Evolutionary conservation across 2,329 filamentous ascomycete species (phyloP).

Genomic region (Fusarium marasasianum): DNA sequence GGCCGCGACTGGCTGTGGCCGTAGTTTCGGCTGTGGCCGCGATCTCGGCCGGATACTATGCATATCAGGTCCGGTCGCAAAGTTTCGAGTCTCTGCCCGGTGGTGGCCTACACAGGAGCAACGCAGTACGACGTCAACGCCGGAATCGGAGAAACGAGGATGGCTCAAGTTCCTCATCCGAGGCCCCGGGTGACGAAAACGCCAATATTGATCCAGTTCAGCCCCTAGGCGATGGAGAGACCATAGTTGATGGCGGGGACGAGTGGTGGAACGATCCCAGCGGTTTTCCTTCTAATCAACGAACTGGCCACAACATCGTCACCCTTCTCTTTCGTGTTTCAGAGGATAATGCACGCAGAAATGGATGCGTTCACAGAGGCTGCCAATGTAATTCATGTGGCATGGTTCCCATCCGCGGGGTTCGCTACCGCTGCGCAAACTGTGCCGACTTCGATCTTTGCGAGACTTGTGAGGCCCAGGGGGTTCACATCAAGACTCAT

Average conservation of each 20-base stretch:
- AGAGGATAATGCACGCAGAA: conserved; percentile 87
- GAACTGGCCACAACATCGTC: conserved; percentile 80
- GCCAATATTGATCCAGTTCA: conserved; percentile 44
- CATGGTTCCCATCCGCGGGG: conserved; percentile 86
- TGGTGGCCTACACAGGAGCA: conserved; percentile 69
- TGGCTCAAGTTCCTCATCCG: conserved; percentile 55
- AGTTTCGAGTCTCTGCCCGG: conserved; percentile 39
- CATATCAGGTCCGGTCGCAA: conserved; percentile 56
- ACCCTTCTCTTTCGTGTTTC: conserved; percentile 90
- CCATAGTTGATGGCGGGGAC: conserved; percentile 54
- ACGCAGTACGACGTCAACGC: conserved; percentile 68
- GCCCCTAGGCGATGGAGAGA: conserved; percentile 51
- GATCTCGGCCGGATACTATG: conserved; percentile 66
- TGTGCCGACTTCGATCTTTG: conserved; percentile 97
- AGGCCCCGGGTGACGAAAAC: conserved; percentile 58
- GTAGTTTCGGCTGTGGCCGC: conserved; percentile 65
- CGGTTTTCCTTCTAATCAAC: conserved; percentile 54
- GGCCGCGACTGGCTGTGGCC: conserved; percentile 65
- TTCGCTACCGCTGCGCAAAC: conserved; percentile 94
- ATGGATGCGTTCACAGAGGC: conserved; percentile 90
- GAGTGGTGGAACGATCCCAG: conserved; percentile 63
- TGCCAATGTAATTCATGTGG: conserved; percentile 93
- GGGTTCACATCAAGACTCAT: conserved; percentile 86
- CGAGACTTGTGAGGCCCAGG: conserved; percentile 86
- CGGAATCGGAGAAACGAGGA: conserved; percentile 49